phyloP scores from a whole-genome alignment of 352 stramenopile genomes.

The Phytophthora sansomeana region DNA sequence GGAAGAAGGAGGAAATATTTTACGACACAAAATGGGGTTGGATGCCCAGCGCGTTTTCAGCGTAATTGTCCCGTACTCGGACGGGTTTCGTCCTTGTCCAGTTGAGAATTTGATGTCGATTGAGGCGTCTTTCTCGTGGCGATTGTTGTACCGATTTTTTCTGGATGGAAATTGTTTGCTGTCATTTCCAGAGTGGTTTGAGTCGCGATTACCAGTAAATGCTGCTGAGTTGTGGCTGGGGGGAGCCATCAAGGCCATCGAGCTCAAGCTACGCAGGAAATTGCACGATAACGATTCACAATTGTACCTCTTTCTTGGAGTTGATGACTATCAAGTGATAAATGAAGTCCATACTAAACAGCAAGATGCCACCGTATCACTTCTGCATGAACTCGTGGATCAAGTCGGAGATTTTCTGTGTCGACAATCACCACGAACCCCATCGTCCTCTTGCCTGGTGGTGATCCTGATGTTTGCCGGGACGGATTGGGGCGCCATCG shows the following conservation, averaged over 20 bases:
- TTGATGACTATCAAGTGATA: constrained; percentile 45
- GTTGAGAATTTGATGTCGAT: constrained; percentile 34
- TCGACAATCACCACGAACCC: neutral
- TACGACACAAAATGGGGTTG: too few relatives aligned
- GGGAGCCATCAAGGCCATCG: constrained; percentile 10
- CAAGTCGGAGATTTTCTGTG: constrained; percentile 3
- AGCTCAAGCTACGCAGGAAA: constrained; percentile 16
- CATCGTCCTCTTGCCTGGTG: neutral
- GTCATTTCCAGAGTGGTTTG: constrained; percentile 23
- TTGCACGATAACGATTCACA: neutral
- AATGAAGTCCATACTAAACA: constrained; percentile 16
- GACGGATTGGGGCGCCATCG: constrained; percentile 16
- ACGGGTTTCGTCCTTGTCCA: too few relatives aligned
- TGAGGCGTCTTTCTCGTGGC: constrained; percentile 44
- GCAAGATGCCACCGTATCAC: neutral
- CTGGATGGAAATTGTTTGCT: constrained; percentile 32
- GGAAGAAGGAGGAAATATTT: too few relatives aligned
- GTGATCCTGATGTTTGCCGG: constrained; percentile 26
- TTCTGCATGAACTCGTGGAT: constrained; percentile 15
- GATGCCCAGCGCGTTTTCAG: too few relatives aligned
- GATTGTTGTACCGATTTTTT: constrained; percentile 44
- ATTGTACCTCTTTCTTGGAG: constrained; percentile 43
- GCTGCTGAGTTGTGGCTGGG: neutral
- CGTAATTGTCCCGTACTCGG: too few relatives aligned
- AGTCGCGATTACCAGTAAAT: constrained; percentile 15